Base-by-base conservation (phyloP, 1,139 yeast species). In the Yarrowia galli region DNA sequence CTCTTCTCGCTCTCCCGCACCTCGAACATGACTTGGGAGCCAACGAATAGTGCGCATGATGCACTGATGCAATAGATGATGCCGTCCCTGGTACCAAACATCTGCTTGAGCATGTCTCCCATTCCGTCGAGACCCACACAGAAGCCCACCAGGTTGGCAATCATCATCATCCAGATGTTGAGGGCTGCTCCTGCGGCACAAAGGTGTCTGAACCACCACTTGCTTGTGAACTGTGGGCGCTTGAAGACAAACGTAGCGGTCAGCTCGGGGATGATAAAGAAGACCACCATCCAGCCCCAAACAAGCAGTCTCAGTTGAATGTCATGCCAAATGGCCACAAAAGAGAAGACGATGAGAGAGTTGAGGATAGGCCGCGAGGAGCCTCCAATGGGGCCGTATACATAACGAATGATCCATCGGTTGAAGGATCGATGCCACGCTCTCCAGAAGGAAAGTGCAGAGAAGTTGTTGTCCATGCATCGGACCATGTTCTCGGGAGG, bases 281-380 rank as follows among this genome's bases (percentile, higher is more conserved):
- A 72, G 6, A 95, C 98, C 68, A 95, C 84, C 42, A 92, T 79
- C 98, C 98, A 93, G 7, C 99, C 98, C 99, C 99, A 96, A 71
- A 93, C 80, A 67, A 96, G 80, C 65, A 96, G 80, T 72, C 87
- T 88, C 74, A 95, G 83, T 77, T 95, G 95, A 71, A 96, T 93
- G 75, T 96, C 99, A 78, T 96, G 99, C 99, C 99, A 96, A 38
- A 96, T 82, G 2, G 99, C 99, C 45, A 96, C 99, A 79, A 96
- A 96, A 43, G 97, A 88, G 76, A 96, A 96, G n/a, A 92, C 98
- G 32, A 93, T 85, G 53, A 95, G 80, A 38, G 93, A 87, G 71
- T 95, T 93, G 66, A 89, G 71, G 9, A 95, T 80, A 18, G 82
- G 79, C 71, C 97, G 80, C 73, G 85, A 84, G 1, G 91, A 84